phyloP scores from a whole-genome alignment of 352 stramenopile genomes.

The Pythium rishiriense region DNA sequence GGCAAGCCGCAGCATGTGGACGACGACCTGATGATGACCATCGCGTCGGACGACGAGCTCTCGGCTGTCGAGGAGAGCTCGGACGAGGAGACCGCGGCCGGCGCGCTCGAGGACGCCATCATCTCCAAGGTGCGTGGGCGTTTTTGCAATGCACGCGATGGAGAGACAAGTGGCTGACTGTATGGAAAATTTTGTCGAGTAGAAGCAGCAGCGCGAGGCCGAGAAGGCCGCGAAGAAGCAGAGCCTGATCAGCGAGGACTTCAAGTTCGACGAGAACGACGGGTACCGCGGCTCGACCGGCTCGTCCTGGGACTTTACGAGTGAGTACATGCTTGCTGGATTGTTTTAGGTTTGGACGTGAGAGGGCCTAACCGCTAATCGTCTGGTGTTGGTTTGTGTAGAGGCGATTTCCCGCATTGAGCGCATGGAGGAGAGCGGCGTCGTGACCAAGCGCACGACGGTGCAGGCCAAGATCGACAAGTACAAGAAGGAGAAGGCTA shows the following conservation, averaged over 20 bases:
- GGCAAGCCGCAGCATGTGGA: constrained; percentile 36
- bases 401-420: constrained; percentile 86
- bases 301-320: constrained; percentile 87
- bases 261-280: constrained; percentile 81
- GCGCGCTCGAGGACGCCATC: constrained; percentile 55
- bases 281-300: constrained; percentile 49
- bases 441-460: constrained; percentile 72
- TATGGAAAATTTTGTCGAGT: constrained; percentile 1
- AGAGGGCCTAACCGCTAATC: no score
- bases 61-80: constrained; percentile 74
- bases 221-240: constrained; percentile 45
- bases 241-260: constrained; percentile 72
- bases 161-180: background rate
- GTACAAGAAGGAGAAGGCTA: constrained; percentile 69
- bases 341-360: constrained; percentile 17
- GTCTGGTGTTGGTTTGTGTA: no score
- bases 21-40: constrained; percentile 88
- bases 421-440: constrained; percentile 56
- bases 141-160: background rate
- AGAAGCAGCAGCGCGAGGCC: constrained; percentile 52
- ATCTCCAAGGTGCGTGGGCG: constrained; percentile 60
- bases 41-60: constrained; percentile 85
- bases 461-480: constrained; percentile 89
- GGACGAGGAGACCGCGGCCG: constrained; percentile 53
- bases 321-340: no score